These are phyloP conservation scores for Atalantia buxifolia DNA, from an alignment of 345 rosid genomes.

Conservation along the genomic window DNA sequence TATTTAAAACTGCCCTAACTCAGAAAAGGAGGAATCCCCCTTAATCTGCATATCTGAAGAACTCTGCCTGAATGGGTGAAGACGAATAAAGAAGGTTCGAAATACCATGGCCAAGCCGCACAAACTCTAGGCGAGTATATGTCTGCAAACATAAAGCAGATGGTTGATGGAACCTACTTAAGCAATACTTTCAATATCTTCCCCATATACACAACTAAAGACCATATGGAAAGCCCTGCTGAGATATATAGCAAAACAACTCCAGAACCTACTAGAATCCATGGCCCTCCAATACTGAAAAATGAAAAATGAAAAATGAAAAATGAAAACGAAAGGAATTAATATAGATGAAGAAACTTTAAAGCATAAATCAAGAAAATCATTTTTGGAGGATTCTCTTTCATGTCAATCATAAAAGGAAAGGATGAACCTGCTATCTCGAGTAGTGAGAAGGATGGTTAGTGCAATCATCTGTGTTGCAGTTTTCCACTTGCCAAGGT, in stretches of 20 bases:
- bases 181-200: slow-evolving; percentile 74
- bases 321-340: neutral
- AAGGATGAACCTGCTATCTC: slow-evolving; percentile 63
- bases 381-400: neutral
- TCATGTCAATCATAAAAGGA: neutral
- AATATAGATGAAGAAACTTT: slow-evolving; percentile 5
- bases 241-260: slow-evolving; percentile 82
- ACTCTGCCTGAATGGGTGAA: slow-evolving; percentile 7
- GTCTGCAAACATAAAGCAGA: slow-evolving; percentile 18
- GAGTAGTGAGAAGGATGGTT: slow-evolving; percentile 80
- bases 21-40: slow-evolving; percentile 21
- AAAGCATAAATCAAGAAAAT: neutral
- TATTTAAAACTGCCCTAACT: slow-evolving; percentile 19
- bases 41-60: slow-evolving; percentile 24
- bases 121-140: neutral
- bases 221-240: slow-evolving; percentile 91
- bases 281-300: slow-evolving; percentile 58
- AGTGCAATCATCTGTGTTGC: slow-evolving; percentile 95
- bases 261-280: slow-evolving; percentile 57
- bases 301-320: neutral
- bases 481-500: slow-evolving; percentile 98
- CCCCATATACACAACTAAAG: slow-evolving; percentile 79
- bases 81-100: neutral
- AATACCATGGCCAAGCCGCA: neutral
- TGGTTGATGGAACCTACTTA: slow-evolving; percentile 41